Conservation (phyloP, 257 asterid genomes). For the Solanum microdontum region DNA sequence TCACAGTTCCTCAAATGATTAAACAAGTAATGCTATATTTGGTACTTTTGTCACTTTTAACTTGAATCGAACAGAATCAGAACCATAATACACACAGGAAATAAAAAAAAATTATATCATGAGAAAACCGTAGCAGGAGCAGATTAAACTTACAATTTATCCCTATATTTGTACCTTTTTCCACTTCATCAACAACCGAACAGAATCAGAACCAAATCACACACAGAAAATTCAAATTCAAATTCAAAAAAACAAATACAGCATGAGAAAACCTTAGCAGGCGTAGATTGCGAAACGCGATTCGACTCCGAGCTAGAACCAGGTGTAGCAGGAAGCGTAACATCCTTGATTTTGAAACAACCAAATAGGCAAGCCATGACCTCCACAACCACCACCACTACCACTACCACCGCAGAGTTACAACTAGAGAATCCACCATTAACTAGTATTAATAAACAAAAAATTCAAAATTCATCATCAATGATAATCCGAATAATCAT, state of each 20-base stretch:
- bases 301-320: neutral
- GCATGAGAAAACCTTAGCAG: neutral
- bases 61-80: neutral
- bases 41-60: neutral
- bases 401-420: neutral
- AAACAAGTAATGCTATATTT: neutral
- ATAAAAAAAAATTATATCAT: neutral
- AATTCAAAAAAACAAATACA: neutral
- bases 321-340: neutral
- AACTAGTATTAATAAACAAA: neutral
- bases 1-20: neutral
- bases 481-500: neutral
- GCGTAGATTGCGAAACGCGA: neutral
- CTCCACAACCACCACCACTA: neutral
- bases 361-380: constrained; percentile 60
- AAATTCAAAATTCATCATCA: neutral
- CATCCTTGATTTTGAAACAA: constrained; percentile 47
- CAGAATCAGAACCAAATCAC: neutral
- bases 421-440: neutral
- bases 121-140: neutral
- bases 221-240: neutral
- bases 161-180: neutral
- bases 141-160: neutral
- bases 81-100: neutral
- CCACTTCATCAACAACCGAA: neutral